phyloP scores from a whole-genome alignment of 2,329 filamentous ascomycete genomes.

The Sporothrix euskadiensis region DNA sequence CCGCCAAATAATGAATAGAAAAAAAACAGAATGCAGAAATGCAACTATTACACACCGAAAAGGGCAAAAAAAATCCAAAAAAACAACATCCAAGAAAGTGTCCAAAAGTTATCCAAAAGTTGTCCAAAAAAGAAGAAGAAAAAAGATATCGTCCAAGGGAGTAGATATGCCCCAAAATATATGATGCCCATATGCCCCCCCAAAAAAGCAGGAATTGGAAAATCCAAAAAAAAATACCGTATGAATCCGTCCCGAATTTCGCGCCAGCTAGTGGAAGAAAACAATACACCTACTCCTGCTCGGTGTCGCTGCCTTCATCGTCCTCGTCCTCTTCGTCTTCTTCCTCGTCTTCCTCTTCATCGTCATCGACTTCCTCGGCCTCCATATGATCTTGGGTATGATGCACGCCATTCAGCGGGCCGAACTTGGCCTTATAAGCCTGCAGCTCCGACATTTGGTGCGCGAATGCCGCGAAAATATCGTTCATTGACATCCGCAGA shows the following conservation, averaged over 20 bases:
- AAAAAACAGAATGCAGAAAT: background rate
- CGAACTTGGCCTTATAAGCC: conserved; percentile 58
- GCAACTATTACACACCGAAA: background rate
- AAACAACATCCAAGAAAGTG: background rate
- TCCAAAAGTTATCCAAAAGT: background rate
- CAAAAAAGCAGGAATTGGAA: background rate
- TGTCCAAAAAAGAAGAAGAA: background rate
- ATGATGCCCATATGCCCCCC: conserved; percentile 7
- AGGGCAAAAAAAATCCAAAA: conserved; percentile 2
- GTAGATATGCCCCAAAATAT: background rate
- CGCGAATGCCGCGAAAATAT: conserved; percentile 64
- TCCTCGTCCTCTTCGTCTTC: conserved; percentile 8
- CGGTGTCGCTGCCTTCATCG: conserved; percentile 41
- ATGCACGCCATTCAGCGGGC: conserved; percentile 41
- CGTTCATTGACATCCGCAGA: conserved; percentile 74
- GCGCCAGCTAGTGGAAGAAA: background rate
- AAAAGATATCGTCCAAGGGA: conserved; percentile 6
- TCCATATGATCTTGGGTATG: conserved; percentile 1
- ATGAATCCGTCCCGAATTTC: background rate
- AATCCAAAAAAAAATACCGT: background rate
- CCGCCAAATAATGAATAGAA: background rate
- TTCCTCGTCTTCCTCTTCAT: background rate
- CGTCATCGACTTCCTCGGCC: conserved; percentile 22
- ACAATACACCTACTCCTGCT: conserved; percentile 37
- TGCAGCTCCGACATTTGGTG: conserved; percentile 64